Evolutionary conservation across 805 yeast species (phyloP), one percentile per base, ranked within the genome.

Genomic region (Priceomyces fermenticarens): DNA sequence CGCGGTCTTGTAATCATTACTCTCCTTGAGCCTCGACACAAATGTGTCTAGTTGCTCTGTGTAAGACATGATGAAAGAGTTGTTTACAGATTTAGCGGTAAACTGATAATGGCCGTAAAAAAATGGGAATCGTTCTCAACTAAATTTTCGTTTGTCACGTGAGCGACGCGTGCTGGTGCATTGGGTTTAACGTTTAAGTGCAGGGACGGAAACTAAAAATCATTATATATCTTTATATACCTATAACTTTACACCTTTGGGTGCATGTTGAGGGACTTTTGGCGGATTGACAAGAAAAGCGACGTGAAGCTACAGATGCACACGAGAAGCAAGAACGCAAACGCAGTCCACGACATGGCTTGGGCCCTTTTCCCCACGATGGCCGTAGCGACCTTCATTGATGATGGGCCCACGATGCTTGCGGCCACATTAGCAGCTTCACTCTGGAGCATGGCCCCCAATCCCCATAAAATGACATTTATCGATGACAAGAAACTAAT

Each of bases 41-140:
- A 86, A 81, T 37, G 80, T 72, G 54, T 83, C 90, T 36, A 85
- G 72, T 58, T 83, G 89, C 15, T 70, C 67, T 33, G 67, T 63
- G 53, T 73, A 71, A 20, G 74, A 62, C 78, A 73, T 72, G 3
- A 25, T 26, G 15, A 16, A 13, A n/a, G n/a, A n/a, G n/a, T n/a
- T n/a, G n/a, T n/a, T n/a, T n/a, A 9, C 23, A 17, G 26, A 37
- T 17, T 23, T 30, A 12, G 20, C n/a, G n/a, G n/a, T n/a, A n/a
- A n/a, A 20, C 25, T 20, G 25, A 20, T 8, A 20, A 20, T 20
- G 8, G 25, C 25, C 4, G 25, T 8, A 48, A 51, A 54, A 51
- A 52, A 40, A 51, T 47, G 63, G 60, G 52, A 47, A 43, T 48
- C 26, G 47, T 30, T 13, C 43, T 42, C 41, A 42, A 41, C 40